phyloP scores from a whole-genome alignment of 306 rosid genomes.

The Fragaria vesca region DNA sequence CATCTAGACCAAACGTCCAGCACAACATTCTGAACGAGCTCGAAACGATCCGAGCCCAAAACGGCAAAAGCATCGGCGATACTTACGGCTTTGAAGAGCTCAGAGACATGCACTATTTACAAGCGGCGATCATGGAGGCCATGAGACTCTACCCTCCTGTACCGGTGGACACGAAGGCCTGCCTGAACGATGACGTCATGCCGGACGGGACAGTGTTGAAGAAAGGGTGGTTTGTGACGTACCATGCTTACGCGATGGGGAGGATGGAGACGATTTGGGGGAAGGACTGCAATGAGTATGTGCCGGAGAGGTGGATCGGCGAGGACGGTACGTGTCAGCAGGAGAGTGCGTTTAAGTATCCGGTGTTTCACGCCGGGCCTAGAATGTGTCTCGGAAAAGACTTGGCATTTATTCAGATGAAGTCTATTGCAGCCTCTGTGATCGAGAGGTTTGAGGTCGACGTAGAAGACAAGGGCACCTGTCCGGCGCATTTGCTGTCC shows the following conservation, averaged over 20 bases:
- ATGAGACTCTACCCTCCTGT: conserved; percentile 73
- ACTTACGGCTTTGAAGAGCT: conserved; percentile 46
- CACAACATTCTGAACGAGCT: conserved; percentile 38
- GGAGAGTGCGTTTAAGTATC: conserved; percentile 52
- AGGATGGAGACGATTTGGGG: conserved; percentile 81
- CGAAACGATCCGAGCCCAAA: conserved; percentile 18
- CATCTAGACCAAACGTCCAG: conserved; percentile 34
- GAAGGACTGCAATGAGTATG: conserved; percentile 33
- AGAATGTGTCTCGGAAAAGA: conserved; percentile 74
- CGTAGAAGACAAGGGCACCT: conserved; percentile 21
- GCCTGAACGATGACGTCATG: conserved; percentile 45
- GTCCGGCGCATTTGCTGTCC: conserved; percentile 46
- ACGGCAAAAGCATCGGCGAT: conserved; percentile 21
- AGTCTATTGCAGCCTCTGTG: conserved; percentile 57
- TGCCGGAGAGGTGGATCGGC: conserved; percentile 69
- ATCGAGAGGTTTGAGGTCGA: conserved; percentile 47
- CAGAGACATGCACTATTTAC: conserved; percentile 66
- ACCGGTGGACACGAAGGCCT: conserved; percentile 45
- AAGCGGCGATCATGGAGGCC: conserved; percentile 61
- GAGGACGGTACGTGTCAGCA: conserved; percentile 39
- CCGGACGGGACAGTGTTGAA: conserved; percentile 56
- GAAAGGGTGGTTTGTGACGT: conserved; percentile 54
- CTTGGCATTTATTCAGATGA: conserved; percentile 81
- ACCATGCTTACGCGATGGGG: conserved; percentile 75
- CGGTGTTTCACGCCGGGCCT: conserved; percentile 67